Evolutionary conservation across 805 yeast species (phyloP), one percentile per base, ranked within the genome.

Genomic region (Ogataea naganishii): DNA sequence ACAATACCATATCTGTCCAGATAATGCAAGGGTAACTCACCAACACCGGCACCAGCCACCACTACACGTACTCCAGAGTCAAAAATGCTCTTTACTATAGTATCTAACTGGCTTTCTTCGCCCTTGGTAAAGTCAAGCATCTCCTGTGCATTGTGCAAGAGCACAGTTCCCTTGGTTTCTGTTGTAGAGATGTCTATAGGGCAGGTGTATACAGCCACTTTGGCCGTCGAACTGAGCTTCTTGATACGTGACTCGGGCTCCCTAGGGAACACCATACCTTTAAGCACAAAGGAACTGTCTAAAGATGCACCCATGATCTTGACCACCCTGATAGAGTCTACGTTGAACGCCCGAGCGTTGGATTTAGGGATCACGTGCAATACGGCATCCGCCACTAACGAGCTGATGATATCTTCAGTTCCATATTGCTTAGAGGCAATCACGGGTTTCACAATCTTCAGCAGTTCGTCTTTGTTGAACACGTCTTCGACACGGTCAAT

Each of bases 101-200:
- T 75, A 51, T 92, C 96, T 47, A 92, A 71, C 55, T 85, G 96
- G 31, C 77, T 79, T 60, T 92, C 98, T 61, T 92, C 98, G 46
- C 96, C 97, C 64, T 80, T 83, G 42, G 94, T 74, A 62, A 92
- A 92, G 49, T 86, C 94, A 41, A 89, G 67, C 96, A 92, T 88
- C 59, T 92, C 97, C 56, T 89, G 71, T 9, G 98, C 98, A 49
- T 85, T 88, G 62, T 92, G 96, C 42, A 92, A 69, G 47, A 92
- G 66, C 28, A 92, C 98, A 11, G 98, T 92, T 29, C 98, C 97
- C 62, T 89, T 89, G 14, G 97, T 89, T 62, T 92, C 98, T n/a
- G 98, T 88, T 37, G 86, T 80, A 10, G 96, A 80, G 37, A 84
- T 84, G 59, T 92, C 98, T 32, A 92, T 75, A 17, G 97, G 96